Evolutionary conservation across 2,329 filamentous ascomycete genomes (phyloP), one percentile per base, ranked within the genome.

Genomic region (Cladosporium cucumerinum): DNA sequence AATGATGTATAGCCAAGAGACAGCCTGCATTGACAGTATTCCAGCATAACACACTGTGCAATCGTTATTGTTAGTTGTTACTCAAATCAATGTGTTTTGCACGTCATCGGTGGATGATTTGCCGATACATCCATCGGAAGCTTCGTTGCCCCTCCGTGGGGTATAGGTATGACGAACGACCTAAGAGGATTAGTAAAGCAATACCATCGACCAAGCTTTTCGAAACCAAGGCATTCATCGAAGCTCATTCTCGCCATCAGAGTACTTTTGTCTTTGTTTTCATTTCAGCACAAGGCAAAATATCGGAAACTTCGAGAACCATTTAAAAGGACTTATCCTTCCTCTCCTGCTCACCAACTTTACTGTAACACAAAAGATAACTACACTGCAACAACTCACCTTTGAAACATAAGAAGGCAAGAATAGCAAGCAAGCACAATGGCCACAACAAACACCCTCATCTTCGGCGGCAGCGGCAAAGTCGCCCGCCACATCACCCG

Each of bases 391-490:
- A 11, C n/a, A 21, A 10, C n/a, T 12, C 2, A 11, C 39, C 18
- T 23, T 12, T 0, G 3, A 23, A 5, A 21, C 7, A 21, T 7
- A 23, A 46, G 7, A 12, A 4, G 3, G 8, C 10, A 21, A 21
- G 28, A 21, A 18, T 5, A 12, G 11, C 28, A 30, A 32, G 12
- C 32, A 34, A 34, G 7, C 7, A 57, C 34, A 43, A 55, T 55
- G 49, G 49, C 48, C n/a, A 23, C 57, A 14, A 36, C 54, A 21
- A 59, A 57, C 68, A 67, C 63, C 18, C 68, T 77, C 54, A 75
- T 77, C 67, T 74, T 77, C 69, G 76, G 76, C 60, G 76, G 75
- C 61, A 71, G 67, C 49, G 74, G 76, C 66, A 78, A 77, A 68
- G 73, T 75, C 43, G 73, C 75, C 52, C 72, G 72, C 12, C 74